Base-by-base conservation (phyloP, 1,284 basidiomycete genomes). In the Ganoderma lingzhi region DNA sequence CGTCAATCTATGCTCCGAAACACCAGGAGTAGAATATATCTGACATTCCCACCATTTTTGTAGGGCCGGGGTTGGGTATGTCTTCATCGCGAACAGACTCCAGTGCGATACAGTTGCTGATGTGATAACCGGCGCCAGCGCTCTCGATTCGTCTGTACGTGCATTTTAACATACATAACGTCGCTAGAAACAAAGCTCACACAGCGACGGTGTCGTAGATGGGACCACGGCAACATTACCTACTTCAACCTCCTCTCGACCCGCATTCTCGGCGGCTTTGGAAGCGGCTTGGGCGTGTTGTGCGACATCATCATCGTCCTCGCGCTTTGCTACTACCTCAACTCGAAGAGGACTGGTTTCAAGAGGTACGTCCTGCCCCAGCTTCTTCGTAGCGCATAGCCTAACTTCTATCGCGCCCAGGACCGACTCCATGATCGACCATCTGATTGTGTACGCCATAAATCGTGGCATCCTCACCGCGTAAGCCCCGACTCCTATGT, bases 361-460 rank as follows among this genome's bases (percentile, higher is more conserved):
- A 23, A 23, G 32, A 28, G 41, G 56, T 59, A 17, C 28, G 56
- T 19, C n/a, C 5, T 28, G 10, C 23, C 28, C 5, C 48, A 12
- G 0, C 23, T 53, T 14, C 10, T 48, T 28, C 23, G 45, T 6
- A 23, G 45, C 45, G 8, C 5, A 28, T 3, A 2, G 45, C 28
- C 23, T 28, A 28, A 51, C 12, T 5, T 28, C 12, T 12, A 6
- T 28, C 45, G 48, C 23, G 23, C 48, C 23, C 23, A 53, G 48
- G 48, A 53, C 48, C n/a, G 48, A 53, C 12, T 14, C 23, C n/a
- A 53, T 53, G 48, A 53, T 53, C n/a, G 48, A 53, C 48, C 48
- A 28, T 14, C 23, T 53, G 48, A 53, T 53, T n/a, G 48, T 53
- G 2, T 53, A 53, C 23, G 48, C 48, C 23, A 53, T 53, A 23